Evolutionary conservation across 2,329 filamentous ascomycete species (phyloP).

Genomic region (Nannizziopsis barbatae): DNA sequence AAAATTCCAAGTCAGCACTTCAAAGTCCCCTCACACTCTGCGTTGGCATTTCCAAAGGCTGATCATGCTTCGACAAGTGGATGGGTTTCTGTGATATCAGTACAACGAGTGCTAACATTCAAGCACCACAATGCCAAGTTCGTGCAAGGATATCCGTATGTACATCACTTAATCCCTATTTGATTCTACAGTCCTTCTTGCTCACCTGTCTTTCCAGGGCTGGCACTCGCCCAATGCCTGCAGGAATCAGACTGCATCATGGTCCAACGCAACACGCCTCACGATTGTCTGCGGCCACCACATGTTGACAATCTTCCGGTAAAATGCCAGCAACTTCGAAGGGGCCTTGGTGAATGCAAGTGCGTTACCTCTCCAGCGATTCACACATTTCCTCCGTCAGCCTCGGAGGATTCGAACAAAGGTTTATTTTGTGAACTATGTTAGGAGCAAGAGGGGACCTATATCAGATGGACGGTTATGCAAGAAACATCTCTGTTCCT

Average conservation of each 20-base stretch:
- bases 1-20: no score
- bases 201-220: slow-evolving; percentile 46
- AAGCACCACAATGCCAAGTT: slow-evolving; percentile 64
- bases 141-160: slow-evolving; percentile 92
- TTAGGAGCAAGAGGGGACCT: no score
- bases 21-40: no score
- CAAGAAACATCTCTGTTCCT: no score
- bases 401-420: no score
- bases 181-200: no score
- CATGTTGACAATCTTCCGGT: slow-evolving; percentile 70
- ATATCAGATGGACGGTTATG: no score
- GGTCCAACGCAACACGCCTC: slow-evolving; percentile 72
- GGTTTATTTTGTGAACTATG: no score
- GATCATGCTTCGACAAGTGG: background rate
- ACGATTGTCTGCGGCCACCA: slow-evolving; percentile 78
- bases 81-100: background rate
- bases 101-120: no score
- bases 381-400: no score
- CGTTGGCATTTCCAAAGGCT: no score
- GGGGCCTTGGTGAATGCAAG: slow-evolving; percentile 89
- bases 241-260: slow-evolving; percentile 95
- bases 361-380: slow-evolving; percentile 21
- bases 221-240: slow-evolving; percentile 85
- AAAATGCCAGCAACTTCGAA: slow-evolving; percentile 84
- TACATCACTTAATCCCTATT: no score